Base-by-base conservation (phyloP, 768 basidiomycete genomes). In the Pleurotus giganteus region DNA sequence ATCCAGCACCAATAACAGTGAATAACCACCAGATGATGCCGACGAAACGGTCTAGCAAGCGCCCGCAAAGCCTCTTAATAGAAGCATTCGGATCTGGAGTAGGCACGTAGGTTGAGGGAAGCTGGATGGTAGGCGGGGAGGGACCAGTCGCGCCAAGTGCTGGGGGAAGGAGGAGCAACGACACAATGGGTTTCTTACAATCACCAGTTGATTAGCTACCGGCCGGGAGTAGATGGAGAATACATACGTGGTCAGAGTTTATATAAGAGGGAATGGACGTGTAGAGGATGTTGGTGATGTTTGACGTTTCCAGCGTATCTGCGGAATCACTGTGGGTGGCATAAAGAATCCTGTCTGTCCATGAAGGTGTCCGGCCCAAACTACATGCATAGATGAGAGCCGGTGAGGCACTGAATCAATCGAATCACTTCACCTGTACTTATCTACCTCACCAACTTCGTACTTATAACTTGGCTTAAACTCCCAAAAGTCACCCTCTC, bases 391-490 rank as follows among this genome's bases (percentile, higher is more conserved):
- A 58, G 15, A 49, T 39, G 15, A 24, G 39, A 50, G 42, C 27
- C 34, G 43, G 21, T 44, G 29, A 24, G 49, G 13, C 32, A 47
- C 46, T n/a, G 4, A 11, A 19, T 19, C 17, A 34, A 31, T 47
- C 0, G 66, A 81, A 21, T 56, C 7, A 9, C n/a, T n/a, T 36
- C 26, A 91, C 89, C 79, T 84, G 71, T 93, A 97, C 59, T 83
- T 82, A 64, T 94, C 90, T 19, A 91, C 84, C 63, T 89, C 81
- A 9, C 92, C 92, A 9, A 93, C 74, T 47, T 79, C 67, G 64
- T 91, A 93, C 69, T 97, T 97, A 63, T 96, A 98, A 39, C 87
- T 94, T 66, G 91, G 90, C 55, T 94, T 91, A 75, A 96, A 96
- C 53, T 75, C 77, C 82, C 87, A 90, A 65, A 98, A 89, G 19